Evolutionary conservation across 2,329 filamentous ascomycete genomes (phyloP).

Genomic region (Coniella vitis): DNA sequence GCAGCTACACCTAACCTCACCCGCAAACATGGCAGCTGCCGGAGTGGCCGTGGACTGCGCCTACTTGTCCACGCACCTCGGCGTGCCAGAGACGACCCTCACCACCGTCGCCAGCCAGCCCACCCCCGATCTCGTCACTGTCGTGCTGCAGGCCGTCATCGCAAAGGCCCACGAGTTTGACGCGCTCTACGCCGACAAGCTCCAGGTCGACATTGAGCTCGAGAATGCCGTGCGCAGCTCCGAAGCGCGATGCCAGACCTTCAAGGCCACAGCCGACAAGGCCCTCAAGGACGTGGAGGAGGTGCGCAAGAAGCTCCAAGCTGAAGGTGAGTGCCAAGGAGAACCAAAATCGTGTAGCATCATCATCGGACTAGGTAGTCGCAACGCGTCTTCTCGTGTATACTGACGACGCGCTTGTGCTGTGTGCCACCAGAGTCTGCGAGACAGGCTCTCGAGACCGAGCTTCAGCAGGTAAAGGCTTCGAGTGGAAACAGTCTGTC

Average conservation of each 20-base stretch:
- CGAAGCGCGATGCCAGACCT: slow-evolving; percentile 73
- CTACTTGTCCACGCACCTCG: slow-evolving; percentile 67
- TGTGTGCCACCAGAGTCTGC: slow-evolving; percentile 55
- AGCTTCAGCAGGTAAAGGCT: slow-evolving; percentile 71
- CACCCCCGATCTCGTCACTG: slow-evolving; percentile 70
- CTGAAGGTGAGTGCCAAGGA: slow-evolving; percentile 66
- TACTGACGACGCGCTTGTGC: slow-evolving; percentile 19
- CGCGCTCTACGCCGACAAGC: slow-evolving; percentile 76
- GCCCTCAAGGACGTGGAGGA: slow-evolving; percentile 78
- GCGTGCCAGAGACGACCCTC: slow-evolving; percentile 59
- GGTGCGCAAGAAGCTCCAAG: slow-evolving; percentile 70
- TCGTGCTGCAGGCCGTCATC: slow-evolving; percentile 67
- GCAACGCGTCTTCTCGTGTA: neutral
- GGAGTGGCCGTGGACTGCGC: slow-evolving; percentile 54
- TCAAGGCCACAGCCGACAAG: slow-evolving; percentile 77
- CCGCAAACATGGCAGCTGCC: slow-evolving; percentile 50
- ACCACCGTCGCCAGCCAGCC: slow-evolving; percentile 56
- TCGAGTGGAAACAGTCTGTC: slow-evolving; percentile 67
- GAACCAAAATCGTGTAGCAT: slow-evolving; percentile 3
- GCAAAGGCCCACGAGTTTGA: slow-evolving; percentile 78
- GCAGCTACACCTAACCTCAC: slow-evolving; percentile 7
- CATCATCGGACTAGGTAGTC: neutral
- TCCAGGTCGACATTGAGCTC: slow-evolving; percentile 84
- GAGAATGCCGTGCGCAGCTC: slow-evolving; percentile 81
- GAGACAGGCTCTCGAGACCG: slow-evolving; percentile 69